Conservation (phyloP, 768 basidiomycete genomes). For the Boletus reticuloceps region DNA sequence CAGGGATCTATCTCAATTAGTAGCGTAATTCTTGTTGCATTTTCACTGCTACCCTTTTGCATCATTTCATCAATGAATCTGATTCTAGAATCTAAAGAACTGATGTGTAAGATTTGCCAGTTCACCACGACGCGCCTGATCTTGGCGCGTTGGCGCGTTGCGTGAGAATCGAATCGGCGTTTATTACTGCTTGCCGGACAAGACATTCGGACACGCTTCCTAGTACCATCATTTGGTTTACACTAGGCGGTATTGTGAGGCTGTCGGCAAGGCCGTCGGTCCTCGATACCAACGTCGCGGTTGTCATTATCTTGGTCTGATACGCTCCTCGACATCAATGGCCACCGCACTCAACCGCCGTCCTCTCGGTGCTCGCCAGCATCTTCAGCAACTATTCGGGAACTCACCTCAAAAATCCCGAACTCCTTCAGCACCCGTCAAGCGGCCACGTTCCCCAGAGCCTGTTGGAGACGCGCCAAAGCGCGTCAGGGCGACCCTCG, state of each 20-base stretch:
- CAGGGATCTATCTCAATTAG: conserved; percentile 25
- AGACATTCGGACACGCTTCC: neutral
- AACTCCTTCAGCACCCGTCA: conserved; percentile 34
- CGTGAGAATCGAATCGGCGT: conserved; percentile 22
- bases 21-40: neutral
- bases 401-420: conserved; percentile 37
- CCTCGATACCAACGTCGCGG: neutral
- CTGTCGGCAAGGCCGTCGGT: neutral
- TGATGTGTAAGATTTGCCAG: neutral
- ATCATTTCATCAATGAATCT: neutral
- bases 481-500: conserved; percentile 40
- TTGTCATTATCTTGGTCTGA: conserved; percentile 5
- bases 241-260: neutral
- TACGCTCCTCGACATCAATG: conserved; percentile 29
- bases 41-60: conserved; percentile 5
- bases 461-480: conserved; percentile 40
- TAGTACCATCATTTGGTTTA: neutral
- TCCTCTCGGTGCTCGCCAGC: conserved; percentile 44
- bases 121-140: conserved; percentile 17
- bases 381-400: conserved; percentile 35
- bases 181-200: conserved; percentile 1
- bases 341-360: conserved; percentile 45
- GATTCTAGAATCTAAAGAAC: neutral
- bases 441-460: conserved; percentile 55
- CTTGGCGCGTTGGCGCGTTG: conserved; percentile 19